Conservation (phyloP, 257 asterid genomes). For the Apocynum venetum region DNA sequence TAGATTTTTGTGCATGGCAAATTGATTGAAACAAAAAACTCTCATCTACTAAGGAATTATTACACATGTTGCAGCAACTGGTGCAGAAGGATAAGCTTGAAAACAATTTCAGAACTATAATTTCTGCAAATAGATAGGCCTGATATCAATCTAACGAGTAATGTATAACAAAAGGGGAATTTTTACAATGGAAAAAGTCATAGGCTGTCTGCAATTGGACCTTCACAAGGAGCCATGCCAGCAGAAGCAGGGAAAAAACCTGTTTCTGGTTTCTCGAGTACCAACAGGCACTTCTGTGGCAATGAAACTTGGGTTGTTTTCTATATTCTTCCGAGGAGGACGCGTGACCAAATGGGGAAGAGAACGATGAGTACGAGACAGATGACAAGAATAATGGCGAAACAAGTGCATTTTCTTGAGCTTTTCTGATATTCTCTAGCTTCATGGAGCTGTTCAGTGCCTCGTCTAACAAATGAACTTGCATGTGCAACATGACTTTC, state of each 20-base stretch:
- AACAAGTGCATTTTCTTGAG: constrained; percentile 35
- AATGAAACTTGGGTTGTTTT: constrained; percentile 20
- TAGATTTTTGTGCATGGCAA: background rate
- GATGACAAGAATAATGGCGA: constrained; percentile 28
- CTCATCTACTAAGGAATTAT: background rate
- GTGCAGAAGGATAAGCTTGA: background rate
- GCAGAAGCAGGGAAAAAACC: background rate
- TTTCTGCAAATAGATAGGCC: constrained; percentile 19
- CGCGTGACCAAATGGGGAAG: constrained; percentile 42
- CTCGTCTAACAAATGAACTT: constrained; percentile 39
- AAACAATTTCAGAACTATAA: background rate
- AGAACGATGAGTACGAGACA: constrained; percentile 23
- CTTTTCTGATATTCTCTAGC: constrained; percentile 34
- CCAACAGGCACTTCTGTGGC: constrained; percentile 36
- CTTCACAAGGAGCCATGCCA: constrained; percentile 21
- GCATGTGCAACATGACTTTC: constrained; percentile 45
- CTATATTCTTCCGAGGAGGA: constrained; percentile 48
- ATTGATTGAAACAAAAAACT: background rate
- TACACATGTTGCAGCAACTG: background rate
- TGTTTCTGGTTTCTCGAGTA: constrained; percentile 24
- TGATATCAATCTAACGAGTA: constrained; percentile 34
- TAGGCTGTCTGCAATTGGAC: background rate
- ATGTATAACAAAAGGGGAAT: constrained; percentile 29
- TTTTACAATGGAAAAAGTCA: constrained; percentile 35
- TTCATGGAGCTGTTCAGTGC: constrained; percentile 34